These are phyloP conservation scores for Medicago arabica DNA, from an alignment of 306 rosid genomes.

Conservation along the genomic window DNA sequence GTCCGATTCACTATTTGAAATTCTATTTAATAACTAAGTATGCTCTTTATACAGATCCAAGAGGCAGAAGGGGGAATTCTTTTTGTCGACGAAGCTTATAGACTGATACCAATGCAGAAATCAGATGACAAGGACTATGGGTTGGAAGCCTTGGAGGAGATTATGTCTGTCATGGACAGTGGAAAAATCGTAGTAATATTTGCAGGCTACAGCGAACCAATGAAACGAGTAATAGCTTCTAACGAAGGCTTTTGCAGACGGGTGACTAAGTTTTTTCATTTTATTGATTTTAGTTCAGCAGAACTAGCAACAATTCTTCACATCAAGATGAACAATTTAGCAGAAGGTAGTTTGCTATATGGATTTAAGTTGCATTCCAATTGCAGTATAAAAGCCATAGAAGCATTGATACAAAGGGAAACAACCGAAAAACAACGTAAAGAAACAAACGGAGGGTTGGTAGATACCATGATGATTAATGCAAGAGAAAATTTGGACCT, in stretches of 20 bases:
- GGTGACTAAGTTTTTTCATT: constrained; percentile 91
- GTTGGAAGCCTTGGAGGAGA: constrained; percentile 97
- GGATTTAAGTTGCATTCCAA: constrained; percentile 80
- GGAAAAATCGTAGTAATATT: constrained; percentile 91
- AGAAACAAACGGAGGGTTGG: constrained; percentile 87
- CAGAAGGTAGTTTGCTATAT: constrained; percentile 70
- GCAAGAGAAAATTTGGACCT: constrained; percentile 90
- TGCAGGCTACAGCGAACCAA: constrained; percentile 90
- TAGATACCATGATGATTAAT: constrained; percentile 82
- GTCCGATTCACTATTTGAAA: neutral
- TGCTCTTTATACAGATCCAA: constrained; percentile 56
- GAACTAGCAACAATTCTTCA: constrained; percentile 86
- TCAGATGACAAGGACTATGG: constrained; percentile 94
- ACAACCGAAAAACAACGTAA: constrained; percentile 79
- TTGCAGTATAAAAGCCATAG: constrained; percentile 70
- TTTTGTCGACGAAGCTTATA: constrained; percentile 93
- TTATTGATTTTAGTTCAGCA: constrained; percentile 74
- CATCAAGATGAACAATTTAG: constrained; percentile 76
- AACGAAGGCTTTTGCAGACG: constrained; percentile 95
- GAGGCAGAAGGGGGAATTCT: constrained; percentile 98
- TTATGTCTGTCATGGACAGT: constrained; percentile 98
- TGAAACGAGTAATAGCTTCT: constrained; percentile 88
- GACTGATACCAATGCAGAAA: constrained; percentile 95
- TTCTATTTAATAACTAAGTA: no score
- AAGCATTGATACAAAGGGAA: constrained; percentile 62